Evolutionary conservation across 805 yeast genomes (phyloP), one percentile per base, ranked within the genome.

Genomic region (Hanseniaspora nectarophila): DNA sequence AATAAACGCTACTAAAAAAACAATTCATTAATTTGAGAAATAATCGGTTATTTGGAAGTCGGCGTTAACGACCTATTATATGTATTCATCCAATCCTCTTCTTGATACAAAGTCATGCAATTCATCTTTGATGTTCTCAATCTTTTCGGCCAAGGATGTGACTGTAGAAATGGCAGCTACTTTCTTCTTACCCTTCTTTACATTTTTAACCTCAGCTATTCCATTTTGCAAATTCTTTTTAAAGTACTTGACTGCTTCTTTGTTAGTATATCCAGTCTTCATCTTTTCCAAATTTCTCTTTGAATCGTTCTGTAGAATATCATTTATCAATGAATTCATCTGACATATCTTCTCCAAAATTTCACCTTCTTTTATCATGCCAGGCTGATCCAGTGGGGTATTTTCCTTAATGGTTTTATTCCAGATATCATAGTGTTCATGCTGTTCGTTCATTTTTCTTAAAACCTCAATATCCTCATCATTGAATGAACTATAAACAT

Each of bases 381-480:
- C 31, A 28, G 31, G 4, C 8, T 9, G 31, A n/a, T n/a, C n/a
- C n/a, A n/a, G n/a, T n/a, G n/a, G n/a, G n/a, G n/a, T n/a, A n/a
- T 6, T 28, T 28, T 28, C 31, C 31, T 28, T 28, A 13, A 37
- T 37, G 59, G 55, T 61, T 77, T 58, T 58, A 70, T 49, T 31
- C 33, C 33, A 37, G 10, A 21, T n/a, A 10, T 37, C 16, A 12
- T 37, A 21, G 10, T 18, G 16, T 23, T 35, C 31, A 2, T 28
- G 8, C 10, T 28, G 31, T 12, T 28, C 8, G 10, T 12, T 6
- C 10, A 28, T 9, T 12, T 28, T 28, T 9, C 8, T 28, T 12
- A 28, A 28, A 12, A 28, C 10, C 12, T 28, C 31, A 65, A 42
- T 4, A 65, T 67, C 56, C 66, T 69, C 7, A 59, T 64, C n/a